Percentiles rank a stretch among this genome's conserved stretches.
Conservation (phyloP, 768 basidiomycete genomes). For the Mycena venus region DNA sequence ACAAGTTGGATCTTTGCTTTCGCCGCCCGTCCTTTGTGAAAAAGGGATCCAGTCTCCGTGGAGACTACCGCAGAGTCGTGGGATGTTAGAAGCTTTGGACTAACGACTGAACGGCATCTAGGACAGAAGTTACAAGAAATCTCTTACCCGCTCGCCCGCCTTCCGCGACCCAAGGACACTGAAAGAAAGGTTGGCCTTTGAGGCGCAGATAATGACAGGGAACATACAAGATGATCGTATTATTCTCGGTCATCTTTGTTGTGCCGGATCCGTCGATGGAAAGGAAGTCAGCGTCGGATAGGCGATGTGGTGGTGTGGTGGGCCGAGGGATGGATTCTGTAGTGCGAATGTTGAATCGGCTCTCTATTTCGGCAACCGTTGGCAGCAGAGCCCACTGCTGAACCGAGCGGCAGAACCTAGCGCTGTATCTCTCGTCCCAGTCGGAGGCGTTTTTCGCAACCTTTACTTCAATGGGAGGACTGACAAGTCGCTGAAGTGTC, state of each 20-base stretch:
- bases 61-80: neutral
- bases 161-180: conserved; percentile 8
- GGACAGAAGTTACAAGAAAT: neutral
- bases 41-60: conserved; percentile 7
- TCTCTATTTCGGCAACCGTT: no score
- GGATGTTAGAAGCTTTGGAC: conserved; percentile 5
- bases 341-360: no score
- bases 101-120: neutral
- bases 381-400: no score
- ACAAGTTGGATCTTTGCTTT: neutral
- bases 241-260: neutral
- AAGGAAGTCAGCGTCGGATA: no score
- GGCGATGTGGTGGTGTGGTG: no score
- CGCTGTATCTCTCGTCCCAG: no score
- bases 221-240: conserved; percentile 9
- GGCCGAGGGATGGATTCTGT: no score
- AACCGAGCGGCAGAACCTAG: no score
- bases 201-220: neutral
- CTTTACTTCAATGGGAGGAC: no score
- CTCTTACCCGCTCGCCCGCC: conserved; percentile 8
- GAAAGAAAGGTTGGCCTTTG: neutral
- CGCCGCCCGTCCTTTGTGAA: neutral
- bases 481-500: no score
- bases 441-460: no score
- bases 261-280: neutral